These are phyloP conservation scores for Wickerhamomyces canadensis DNA, from an alignment of 805 yeast species.

Conservation along the genomic window DNA sequence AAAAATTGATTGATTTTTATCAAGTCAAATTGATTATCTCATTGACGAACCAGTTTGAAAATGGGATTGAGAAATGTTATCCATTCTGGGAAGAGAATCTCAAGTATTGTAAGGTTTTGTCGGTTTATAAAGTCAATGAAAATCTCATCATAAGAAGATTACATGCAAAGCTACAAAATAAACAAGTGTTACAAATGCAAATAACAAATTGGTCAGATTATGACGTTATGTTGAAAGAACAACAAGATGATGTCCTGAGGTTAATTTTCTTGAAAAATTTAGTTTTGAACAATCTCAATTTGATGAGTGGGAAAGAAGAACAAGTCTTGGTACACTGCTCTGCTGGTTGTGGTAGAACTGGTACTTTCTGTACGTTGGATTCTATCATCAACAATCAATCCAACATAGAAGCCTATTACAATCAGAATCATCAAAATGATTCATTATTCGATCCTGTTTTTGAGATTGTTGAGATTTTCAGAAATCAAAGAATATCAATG, in stretches of 20 bases:
- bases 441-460: constrained; percentile 29
- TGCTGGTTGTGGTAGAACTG: constrained; percentile 97
- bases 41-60: constrained; percentile 70
- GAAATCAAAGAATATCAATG: constrained; percentile 77
- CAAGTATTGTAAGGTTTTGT: constrained; percentile 28
- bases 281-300: too few species aligned
- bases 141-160: constrained; percentile 38
- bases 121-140: constrained; percentile 16
- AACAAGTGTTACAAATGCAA: constrained; percentile 67
- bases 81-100: constrained; percentile 74
- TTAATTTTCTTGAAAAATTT: constrained; percentile 43
- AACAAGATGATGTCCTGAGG: constrained; percentile 51
- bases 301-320: constrained; percentile 12
- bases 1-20: constrained; percentile 69
- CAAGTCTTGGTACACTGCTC: constrained; percentile 78
- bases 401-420: constrained; percentile 29
- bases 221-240: constrained; percentile 44
- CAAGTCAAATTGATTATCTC: constrained; percentile 64
- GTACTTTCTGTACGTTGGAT: constrained; percentile 76
- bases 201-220: constrained; percentile 80
- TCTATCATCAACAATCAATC: constrained; percentile 40
- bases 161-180: constrained; percentile 32
- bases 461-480: constrained; percentile 56
- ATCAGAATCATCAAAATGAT: too few species aligned
- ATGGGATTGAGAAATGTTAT: constrained; percentile 74